Percentiles rank a stretch among this genome's conserved stretches.
Conservation (phyloP, 805 yeast species). For the Spencermartinsiella europaea region DNA sequence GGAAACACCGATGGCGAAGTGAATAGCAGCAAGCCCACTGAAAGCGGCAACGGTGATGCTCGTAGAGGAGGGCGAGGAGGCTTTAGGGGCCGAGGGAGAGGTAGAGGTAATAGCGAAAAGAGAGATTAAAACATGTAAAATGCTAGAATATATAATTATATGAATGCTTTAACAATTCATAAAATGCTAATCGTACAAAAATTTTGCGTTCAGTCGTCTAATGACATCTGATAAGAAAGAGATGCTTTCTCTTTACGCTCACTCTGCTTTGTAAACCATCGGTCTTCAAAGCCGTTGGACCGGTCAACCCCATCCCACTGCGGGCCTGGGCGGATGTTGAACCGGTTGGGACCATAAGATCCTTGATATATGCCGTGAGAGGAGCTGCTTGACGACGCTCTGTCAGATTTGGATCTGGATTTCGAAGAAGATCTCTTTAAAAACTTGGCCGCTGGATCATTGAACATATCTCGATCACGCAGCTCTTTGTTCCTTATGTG, state of each 20-base stretch:
- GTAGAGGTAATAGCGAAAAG: conserved; percentile 9
- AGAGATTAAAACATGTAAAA: not conserved
- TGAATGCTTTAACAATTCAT: not conserved
- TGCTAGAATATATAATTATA: not conserved
- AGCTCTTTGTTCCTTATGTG: conserved; percentile 34
- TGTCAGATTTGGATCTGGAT: conserved; percentile 15
- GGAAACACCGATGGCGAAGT: conserved; percentile 7
- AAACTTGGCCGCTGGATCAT: conserved; percentile 62
- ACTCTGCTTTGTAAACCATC: conserved; percentile 41
- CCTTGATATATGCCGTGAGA: conserved; percentile 58
- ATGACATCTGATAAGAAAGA: conserved; percentile 13
- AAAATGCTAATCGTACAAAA: not conserved
- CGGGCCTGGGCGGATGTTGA: conserved; percentile 68
- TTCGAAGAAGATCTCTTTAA: conserved; percentile 16
- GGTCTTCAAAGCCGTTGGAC: conserved; percentile 77
- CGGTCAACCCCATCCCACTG: conserved; percentile 93
- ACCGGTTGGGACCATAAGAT: conserved; percentile 61
- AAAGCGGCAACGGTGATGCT: conserved; percentile 18
- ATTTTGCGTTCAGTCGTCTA: conserved; percentile 11
- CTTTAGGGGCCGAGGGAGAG: conserved; percentile 19
- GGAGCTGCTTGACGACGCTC: conserved; percentile 20
- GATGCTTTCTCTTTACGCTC: conserved; percentile 19
- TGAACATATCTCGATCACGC: conserved; percentile 37
- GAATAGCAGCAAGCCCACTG: conserved; percentile 9
- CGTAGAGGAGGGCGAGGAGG: conserved; percentile 22